A percentile compares a stretch with the other conserved stretches of the same genome.
Evolutionary conservation across 2,329 filamentous ascomycete species (phyloP).

Genomic region (Orbilia javanica): DNA sequence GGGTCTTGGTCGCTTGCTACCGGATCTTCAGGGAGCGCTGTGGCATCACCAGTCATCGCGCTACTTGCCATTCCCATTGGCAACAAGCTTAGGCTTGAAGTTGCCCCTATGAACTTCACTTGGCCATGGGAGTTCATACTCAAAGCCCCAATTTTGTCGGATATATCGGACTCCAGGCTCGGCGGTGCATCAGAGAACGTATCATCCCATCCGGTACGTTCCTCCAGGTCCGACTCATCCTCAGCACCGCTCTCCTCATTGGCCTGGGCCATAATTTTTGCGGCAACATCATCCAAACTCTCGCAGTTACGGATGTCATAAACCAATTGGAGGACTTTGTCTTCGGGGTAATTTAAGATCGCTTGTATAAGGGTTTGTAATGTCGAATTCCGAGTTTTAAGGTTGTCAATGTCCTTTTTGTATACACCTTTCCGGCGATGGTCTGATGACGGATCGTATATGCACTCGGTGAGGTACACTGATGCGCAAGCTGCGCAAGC

Average conservation of each 20-base stretch:
- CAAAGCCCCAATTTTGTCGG: slow-evolving; percentile 53
- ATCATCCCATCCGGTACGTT: slow-evolving; percentile 68
- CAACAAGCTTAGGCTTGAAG: slow-evolving; percentile 49
- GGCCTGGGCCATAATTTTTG: slow-evolving; percentile 71
- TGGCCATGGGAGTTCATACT: slow-evolving; percentile 54
- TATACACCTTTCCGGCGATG: slow-evolving; percentile 97
- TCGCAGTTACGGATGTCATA: slow-evolving; percentile 89
- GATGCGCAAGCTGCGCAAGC: slow-evolving; percentile 96
- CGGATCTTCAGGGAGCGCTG: slow-evolving; percentile 31
- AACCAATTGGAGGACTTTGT: slow-evolving; percentile 85
- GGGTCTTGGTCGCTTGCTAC: slow-evolving; percentile 69
- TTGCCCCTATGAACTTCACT: slow-evolving; percentile 56
- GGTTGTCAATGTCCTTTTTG: slow-evolving; percentile 88
- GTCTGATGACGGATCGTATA: slow-evolving; percentile 96
- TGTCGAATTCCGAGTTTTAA: slow-evolving; percentile 88
- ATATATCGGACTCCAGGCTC: slow-evolving; percentile 65
- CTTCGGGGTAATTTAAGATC: slow-evolving; percentile 84
- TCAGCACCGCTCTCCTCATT: slow-evolving; percentile 67
- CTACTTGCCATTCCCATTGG: slow-evolving; percentile 57
- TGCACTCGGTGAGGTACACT: slow-evolving; percentile 88
- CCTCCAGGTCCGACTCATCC: slow-evolving; percentile 61
- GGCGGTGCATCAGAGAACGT: slow-evolving; percentile 70
- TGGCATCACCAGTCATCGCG: slow-evolving; percentile 54
- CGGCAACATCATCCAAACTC: slow-evolving; percentile 75
- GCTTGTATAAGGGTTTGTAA: slow-evolving; percentile 93